Evolutionary conservation across 805 yeast species (phyloP), one percentile per base, ranked within the genome.

Genomic region (Ogataea salicorniae): DNA sequence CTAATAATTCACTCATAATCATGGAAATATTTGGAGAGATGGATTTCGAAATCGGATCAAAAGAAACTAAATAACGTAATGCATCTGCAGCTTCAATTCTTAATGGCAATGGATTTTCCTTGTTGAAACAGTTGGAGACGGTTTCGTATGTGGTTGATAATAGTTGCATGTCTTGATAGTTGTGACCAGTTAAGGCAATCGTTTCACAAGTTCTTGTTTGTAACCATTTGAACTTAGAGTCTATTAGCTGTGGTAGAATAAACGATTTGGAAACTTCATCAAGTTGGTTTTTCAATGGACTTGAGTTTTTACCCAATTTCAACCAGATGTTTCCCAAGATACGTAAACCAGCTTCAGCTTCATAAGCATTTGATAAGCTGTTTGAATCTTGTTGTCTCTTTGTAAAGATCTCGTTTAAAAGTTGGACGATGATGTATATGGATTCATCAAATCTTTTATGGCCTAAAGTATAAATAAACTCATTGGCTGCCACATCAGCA

Each of bases 271-370:
- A 64, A 50, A 90, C 79, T 5, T 63, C 69, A 63, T 86, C 94
- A 73, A 87, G 75, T 54, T 82, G 83, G 9, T 69, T 62, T 18
- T 66, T 66, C 51, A 77, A 80, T 8, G 84, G 82, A 20, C 83
- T 79, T 40, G 74, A 69, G 43, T 75, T 73, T 23, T 66, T 63
- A 3, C 77, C 64, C 40, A 83, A 68, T 46, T 81, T 73, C 47
- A 76, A 78, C 34, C 86, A 73, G 22, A 88, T 69, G 11, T 85
- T 71, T 11, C 91, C 87, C 41, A 92, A 70, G 57, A 92, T 76
- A 55, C 94, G 77, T 52, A 90, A 69, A 2, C 84, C 80, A 36
- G 91, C 94, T 62, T 89, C 96, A 41, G 79, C 76, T 59, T 79
- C 73, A 50, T 80, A 75, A 13, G 81, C 80, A 23, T 65, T 63